phyloP scores from a whole-genome alignment of 1,284 basidiomycete genomes.

The Boletus sp. region DNA sequence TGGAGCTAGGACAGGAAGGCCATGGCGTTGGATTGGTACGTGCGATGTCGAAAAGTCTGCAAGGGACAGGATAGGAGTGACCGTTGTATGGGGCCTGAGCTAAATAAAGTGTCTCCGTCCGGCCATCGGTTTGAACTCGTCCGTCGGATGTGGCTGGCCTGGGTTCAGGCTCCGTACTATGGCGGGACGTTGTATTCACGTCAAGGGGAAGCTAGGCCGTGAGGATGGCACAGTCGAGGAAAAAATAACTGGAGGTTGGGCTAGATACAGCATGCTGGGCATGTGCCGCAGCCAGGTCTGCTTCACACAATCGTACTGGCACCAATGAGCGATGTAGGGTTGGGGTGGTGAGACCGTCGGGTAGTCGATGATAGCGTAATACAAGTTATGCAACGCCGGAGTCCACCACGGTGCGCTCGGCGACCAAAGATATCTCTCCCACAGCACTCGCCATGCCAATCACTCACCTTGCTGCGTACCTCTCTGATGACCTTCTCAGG shows the following conservation, averaged over 20 bases:
- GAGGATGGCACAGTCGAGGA: neutral
- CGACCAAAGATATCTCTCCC: slow-evolving; percentile 10
- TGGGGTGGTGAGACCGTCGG: neutral
- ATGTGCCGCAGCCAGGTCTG: too few species aligned
- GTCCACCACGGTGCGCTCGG: neutral
- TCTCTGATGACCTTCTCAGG: neutral
- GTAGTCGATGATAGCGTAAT: neutral
- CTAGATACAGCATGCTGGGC: too few species aligned
- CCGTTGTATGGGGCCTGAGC: slow-evolving; percentile 2
- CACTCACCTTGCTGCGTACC: neutral
- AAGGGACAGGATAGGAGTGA: slow-evolving; percentile 13
- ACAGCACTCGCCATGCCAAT: slow-evolving; percentile 13
- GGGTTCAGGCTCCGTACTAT: too few species aligned
- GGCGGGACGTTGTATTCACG: too few species aligned
- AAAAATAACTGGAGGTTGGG: too few species aligned
- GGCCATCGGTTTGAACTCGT: too few species aligned
- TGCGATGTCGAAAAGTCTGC: slow-evolving; percentile 7
- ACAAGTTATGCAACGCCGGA: neutral
- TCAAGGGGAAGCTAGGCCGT: neutral
- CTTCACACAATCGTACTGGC: too few species aligned
- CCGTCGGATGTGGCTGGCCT: neutral
- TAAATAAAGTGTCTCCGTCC: neutral
- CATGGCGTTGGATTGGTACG: neutral
- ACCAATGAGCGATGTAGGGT: too few species aligned
- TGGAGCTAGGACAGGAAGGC: too few species aligned